Base-by-base conservation (phyloP, 345 rosid genomes). In the Populus tremula region DNA sequence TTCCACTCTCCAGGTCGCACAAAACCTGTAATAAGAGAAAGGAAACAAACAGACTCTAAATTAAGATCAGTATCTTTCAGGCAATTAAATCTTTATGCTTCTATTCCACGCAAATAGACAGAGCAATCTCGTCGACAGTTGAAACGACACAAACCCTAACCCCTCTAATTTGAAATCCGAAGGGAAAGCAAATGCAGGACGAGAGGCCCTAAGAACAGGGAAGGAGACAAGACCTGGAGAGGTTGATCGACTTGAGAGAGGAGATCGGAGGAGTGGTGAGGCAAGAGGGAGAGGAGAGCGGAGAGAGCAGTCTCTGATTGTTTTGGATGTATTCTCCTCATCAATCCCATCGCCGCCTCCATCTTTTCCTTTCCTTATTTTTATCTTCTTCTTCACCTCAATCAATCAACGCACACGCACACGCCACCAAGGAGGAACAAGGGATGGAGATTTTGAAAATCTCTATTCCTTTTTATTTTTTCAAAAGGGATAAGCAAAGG, bases 221-320 rank as follows among this genome's bases (percentile, higher is more conserved):
- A 8, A 53, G 89, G 29, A n/a, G 54, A 53, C 59, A 18, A 23
- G 27, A 78, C 99, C 98, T 93, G 98, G 69, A 95, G 99, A 74
- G 98, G 98, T 85, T 91, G 97, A 76, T 93, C 96, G 79, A 96
- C 96, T 89, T 96, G 99, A 82, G 98, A 89, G 86, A 93, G 96
- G 73, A 95, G 97, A 92, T 95, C 97, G 67, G 99, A 90, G 84
- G 98, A 93, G 86, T 90, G 96, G 62, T 89, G 86, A 65, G 99
- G 99, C 70, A 93, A 43, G 73, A 96, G 98, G 85, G 90, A 88
- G 67, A 96, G 89, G 62, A 93, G 99, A 69, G 99, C 98, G 6
- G 98, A 93, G 43, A 93, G 98, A 23, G 98, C 94, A 4, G 93
- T 96, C 71, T 93, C 99, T 10, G 94, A 69, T 81, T 92, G 97